Conservation (phyloP, 2,329 filamentous ascomycete genomes). For the Cladophialophora immunda region DNA sequence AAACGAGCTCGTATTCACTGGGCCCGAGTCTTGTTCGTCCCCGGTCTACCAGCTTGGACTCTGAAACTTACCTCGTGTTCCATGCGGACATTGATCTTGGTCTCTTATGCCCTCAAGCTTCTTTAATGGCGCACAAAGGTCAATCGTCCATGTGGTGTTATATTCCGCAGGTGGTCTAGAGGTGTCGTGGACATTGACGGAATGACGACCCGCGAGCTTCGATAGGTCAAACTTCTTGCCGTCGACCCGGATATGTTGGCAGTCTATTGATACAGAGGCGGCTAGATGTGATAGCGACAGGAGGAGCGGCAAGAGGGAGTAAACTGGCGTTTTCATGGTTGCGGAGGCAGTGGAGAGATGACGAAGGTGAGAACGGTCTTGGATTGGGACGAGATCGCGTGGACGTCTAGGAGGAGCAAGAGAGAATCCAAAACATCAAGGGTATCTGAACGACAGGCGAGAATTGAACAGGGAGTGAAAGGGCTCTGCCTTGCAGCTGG, state of each 20-base stretch:
- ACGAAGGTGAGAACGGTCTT: background rate
- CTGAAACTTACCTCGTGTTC: slow-evolving; percentile 68
- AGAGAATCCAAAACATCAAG: background rate
- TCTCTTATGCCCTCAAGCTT: slow-evolving; percentile 65
- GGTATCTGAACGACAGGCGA: slow-evolving; percentile 10
- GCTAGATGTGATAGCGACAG: slow-evolving; percentile 27
- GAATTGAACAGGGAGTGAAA: background rate
- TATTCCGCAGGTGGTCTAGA: slow-evolving; percentile 49
- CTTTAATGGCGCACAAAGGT: slow-evolving; percentile 75
- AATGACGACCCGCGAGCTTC: slow-evolving; percentile 50
- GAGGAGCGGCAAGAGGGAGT: slow-evolving; percentile 27
- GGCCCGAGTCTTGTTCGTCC: slow-evolving; percentile 11
- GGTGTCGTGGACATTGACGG: slow-evolving; percentile 33
- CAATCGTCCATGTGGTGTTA: slow-evolving; percentile 84
- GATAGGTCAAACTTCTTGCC: slow-evolving; percentile 52
- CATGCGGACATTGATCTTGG: slow-evolving; percentile 71
- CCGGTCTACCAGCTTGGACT: background rate
- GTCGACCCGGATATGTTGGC: slow-evolving; percentile 47
- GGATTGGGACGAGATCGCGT: background rate
- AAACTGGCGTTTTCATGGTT: slow-evolving; percentile 29
- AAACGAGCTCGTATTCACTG: slow-evolving; percentile 1
- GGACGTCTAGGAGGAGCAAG: background rate
- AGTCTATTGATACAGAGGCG: slow-evolving; percentile 46
- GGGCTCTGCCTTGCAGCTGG: background rate
- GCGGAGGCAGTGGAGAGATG: slow-evolving; percentile 10